Evolutionary conservation across 1,284 basidiomycete species (phyloP).

Genomic region (Leccinum subatratum): DNA sequence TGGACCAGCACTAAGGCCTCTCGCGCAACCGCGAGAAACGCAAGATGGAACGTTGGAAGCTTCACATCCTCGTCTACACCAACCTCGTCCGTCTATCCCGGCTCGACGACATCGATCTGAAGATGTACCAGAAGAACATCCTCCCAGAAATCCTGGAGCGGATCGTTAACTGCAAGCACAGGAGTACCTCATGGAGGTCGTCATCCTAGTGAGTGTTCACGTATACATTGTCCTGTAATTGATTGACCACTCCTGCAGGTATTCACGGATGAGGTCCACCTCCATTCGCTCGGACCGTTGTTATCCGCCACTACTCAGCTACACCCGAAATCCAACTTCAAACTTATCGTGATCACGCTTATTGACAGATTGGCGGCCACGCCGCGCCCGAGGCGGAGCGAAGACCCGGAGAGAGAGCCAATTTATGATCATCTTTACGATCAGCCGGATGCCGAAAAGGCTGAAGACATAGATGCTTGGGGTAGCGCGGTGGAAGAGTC

Average conservation of each 20-base stretch:
- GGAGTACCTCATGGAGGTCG: slow-evolving; percentile 97
- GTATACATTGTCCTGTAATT: neutral
- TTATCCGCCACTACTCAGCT: slow-evolving; percentile 89
- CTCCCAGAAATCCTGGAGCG: slow-evolving; percentile 90
- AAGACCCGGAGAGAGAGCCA: slow-evolving; percentile 69
- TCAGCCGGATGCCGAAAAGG: slow-evolving; percentile 9
- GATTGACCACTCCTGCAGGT: slow-evolving; percentile 43
- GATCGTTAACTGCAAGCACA: slow-evolving; percentile 96
- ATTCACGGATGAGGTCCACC: slow-evolving; percentile 94
- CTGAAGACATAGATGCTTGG: slow-evolving; percentile 34
- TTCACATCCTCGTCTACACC: slow-evolving; percentile 92
- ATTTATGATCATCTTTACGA: slow-evolving; percentile 31
- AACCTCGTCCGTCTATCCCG: slow-evolving; percentile 92
- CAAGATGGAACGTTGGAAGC: slow-evolving; percentile 87
- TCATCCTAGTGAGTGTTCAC: slow-evolving; percentile 73
- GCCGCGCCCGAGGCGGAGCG: slow-evolving; percentile 87
- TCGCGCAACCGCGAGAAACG: slow-evolving; percentile 93
- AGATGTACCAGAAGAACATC: slow-evolving; percentile 80
- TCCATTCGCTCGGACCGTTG: slow-evolving; percentile 88
- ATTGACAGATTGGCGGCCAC: slow-evolving; percentile 88
- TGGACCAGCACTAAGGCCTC: slow-evolving; percentile 79
- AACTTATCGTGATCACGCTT: slow-evolving; percentile 90
- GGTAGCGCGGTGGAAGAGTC: slow-evolving; percentile 27
- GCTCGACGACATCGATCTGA: slow-evolving; percentile 89
- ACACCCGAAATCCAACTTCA: slow-evolving; percentile 95